Percentiles rank a stretch among this genome's conserved stretches.
Evolutionary conservation across 2,329 filamentous ascomycete genomes (phyloP).

Genomic region (Talaromyces albobiverticillius): DNA sequence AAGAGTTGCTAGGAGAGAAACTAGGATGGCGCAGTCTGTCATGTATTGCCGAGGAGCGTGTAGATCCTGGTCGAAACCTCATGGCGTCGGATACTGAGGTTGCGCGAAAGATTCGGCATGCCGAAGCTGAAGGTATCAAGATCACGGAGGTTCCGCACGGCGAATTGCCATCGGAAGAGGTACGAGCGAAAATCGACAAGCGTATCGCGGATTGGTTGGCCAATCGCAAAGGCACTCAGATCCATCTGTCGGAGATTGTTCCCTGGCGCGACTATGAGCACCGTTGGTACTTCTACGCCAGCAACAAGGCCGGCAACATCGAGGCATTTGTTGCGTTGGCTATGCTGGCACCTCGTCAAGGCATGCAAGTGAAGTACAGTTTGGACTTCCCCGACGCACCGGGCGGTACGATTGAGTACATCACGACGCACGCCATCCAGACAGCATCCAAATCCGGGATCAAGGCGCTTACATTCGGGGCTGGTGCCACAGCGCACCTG

Average conservation of each 20-base stretch:
- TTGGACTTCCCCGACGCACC: constrained; percentile 86
- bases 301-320: constrained; percentile 69
- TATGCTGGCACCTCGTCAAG: constrained; percentile 74
- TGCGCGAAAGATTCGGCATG: constrained; percentile 73
- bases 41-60: constrained; percentile 83
- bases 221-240: constrained; percentile 77
- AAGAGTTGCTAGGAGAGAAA: constrained; percentile 74
- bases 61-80: constrained; percentile 68
- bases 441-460: constrained; percentile 58
- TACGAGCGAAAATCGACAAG: constrained; percentile 67
- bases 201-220: constrained; percentile 77
- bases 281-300: constrained; percentile 79
- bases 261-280: constrained; percentile 84
- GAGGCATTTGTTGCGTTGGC: constrained; percentile 77
- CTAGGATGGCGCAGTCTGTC: constrained; percentile 86
- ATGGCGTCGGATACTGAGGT: constrained; percentile 64
- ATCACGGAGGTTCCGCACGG: constrained; percentile 70
- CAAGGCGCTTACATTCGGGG: constrained; percentile 77
- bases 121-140: constrained; percentile 80
- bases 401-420: constrained; percentile 81
- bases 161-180: constrained; percentile 60
- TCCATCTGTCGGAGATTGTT: constrained; percentile 84
- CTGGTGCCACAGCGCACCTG: constrained; percentile 71
- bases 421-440: constrained; percentile 71
- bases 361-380: constrained; percentile 95